Base-by-base conservation (phyloP, 306 rosid genomes). In the Citrullus amarus region DNA sequence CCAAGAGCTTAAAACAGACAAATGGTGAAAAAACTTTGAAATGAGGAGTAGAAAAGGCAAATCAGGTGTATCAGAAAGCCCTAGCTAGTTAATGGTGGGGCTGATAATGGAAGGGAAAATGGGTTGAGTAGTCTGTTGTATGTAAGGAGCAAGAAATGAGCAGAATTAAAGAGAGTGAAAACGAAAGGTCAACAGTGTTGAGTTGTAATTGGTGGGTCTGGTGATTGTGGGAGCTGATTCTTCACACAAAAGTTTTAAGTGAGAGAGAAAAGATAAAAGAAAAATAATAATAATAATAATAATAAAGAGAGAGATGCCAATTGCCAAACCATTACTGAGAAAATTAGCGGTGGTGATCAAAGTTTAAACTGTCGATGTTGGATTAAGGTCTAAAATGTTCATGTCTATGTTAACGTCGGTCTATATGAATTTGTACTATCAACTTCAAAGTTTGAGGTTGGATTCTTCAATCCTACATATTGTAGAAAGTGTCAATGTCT, bases 161-260 rank as follows among this genome's bases (percentile, higher is more conserved):
- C 81, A 80, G 82, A 81, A 81, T 84, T 78, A 58, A 51, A 77
- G 53, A 72, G 61, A 34, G 34, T 38, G 66, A 70, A 69, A 39
- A 48, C 60, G 44, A 38, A 53, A 70, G 79, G 34, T 22, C 9
- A 69, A 74, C 80, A 80, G 83, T 80, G 87, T 57, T 83, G 87
- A 90, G 91, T 87, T 85, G 86, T 91, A 92, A 93, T 93, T 91
- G 93, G 98, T 84, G 79, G 85, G 83, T 55, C 67, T 65, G 61
- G 80, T 36, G 70, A 44, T 79, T 75, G 82, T 75, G 85, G 79
- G 92, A 80, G 80, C 87, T 81, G 80, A 76, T 43, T 55, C 79
- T 76, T 55, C 65, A 25, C 51, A 38, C 0, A 57, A 39, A 76
- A 38, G 46, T n/a, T 76, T 50, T 43, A 8, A 43, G 3, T n/a